These are phyloP conservation scores for Amoeboaphelidium protococcarum DNA, from an alignment of 371 early-diverging fungal genomes.

Conservation along the genomic window DNA sequence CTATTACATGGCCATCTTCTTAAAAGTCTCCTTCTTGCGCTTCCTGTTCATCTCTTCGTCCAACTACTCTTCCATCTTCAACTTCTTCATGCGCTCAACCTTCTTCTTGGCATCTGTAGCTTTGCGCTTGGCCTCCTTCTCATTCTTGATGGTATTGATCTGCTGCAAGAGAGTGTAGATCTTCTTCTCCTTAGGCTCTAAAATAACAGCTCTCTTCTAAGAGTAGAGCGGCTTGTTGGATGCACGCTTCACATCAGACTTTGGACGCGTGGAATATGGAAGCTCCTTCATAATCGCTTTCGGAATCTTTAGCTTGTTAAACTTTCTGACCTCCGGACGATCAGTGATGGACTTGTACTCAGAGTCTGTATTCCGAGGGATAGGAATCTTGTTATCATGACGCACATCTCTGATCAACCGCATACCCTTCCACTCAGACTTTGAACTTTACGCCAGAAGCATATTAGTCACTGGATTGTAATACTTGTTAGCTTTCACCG, in stretches of 20 bases:
- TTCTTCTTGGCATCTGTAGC: constrained; percentile 11
- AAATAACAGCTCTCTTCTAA: constrained; percentile 52
- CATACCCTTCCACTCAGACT: constrained; percentile 60
- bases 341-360: constrained; percentile 64
- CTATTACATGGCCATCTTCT: background rate
- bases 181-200: constrained; percentile 68
- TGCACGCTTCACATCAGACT: constrained; percentile 15
- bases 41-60: background rate
- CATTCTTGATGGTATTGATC: constrained; percentile 55
- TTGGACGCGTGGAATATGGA: constrained; percentile 78
- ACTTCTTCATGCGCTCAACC: constrained; percentile 1
- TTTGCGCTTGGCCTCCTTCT: constrained; percentile 47
- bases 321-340: constrained; percentile 26
- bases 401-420: constrained; percentile 67
- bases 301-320: constrained; percentile 60
- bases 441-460: constrained; percentile 33
- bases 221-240: constrained; percentile 19
- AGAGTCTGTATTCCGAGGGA: constrained; percentile 50
- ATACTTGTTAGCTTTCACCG: constrained; percentile 67
- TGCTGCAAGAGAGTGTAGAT: constrained; percentile 50
- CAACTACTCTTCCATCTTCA: background rate
- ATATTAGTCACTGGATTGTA: constrained; percentile 85
- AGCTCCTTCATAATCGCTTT: constrained; percentile 46
- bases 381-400: constrained; percentile 28
- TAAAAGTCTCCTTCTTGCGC: background rate